Conservation (phyloP, 163 green algal species). For the Prototheca wickerhamii region DNA sequence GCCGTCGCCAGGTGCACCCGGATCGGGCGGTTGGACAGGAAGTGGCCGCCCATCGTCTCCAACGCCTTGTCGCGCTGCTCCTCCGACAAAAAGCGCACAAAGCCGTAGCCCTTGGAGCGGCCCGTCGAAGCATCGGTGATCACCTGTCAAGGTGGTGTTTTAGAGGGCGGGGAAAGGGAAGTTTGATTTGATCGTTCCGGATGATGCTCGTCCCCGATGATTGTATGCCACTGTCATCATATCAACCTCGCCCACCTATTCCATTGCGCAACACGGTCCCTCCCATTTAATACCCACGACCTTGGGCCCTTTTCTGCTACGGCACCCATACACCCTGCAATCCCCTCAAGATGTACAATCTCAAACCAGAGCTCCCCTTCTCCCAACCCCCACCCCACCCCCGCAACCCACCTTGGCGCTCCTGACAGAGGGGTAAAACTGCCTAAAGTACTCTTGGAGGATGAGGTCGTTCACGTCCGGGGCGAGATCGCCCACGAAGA, state of each 20-base stretch:
- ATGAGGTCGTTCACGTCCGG: conserved; percentile 83
- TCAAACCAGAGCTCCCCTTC: no score
- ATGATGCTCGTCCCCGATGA: neutral
- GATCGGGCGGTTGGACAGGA: conserved; percentile 67
- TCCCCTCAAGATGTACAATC: no score
- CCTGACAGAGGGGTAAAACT: conserved; percentile 70
- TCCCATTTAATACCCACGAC: no score
- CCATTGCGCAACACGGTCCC: no score
- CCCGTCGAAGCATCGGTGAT: conserved; percentile 75
- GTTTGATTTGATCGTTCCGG: neutral
- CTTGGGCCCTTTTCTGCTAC: no score
- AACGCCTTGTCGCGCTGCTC: conserved; percentile 68
- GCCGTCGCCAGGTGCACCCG: conserved; percentile 77
- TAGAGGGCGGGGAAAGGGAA: neutral
- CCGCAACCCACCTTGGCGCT: conserved; percentile 25
- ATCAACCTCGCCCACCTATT: no score
- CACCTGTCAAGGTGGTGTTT: conserved; percentile 29
- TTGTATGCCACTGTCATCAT: no score
- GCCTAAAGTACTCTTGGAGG: conserved; percentile 67
- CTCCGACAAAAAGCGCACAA: conserved; percentile 83
- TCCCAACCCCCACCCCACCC: neutral
- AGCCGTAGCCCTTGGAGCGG: conserved; percentile 86
- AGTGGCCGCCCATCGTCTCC: conserved; percentile 43
- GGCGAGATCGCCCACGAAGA: conserved; percentile 80
- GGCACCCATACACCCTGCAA: no score